Conservation (phyloP, 495 filamentous ascomycete genomes). For the Talaromyces thailandensis region DNA sequence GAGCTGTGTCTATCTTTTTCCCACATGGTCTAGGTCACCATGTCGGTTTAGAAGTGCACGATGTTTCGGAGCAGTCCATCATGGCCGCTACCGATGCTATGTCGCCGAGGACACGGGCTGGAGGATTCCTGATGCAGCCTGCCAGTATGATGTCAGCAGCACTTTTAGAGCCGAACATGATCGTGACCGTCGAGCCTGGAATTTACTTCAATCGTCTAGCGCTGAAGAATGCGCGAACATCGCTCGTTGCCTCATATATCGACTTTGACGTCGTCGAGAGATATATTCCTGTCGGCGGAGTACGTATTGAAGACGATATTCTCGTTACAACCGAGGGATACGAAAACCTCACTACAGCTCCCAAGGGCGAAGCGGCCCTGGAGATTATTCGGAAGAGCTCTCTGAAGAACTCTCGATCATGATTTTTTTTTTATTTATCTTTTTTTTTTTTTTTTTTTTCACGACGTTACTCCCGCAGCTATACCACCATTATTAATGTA, state of each 20-base stretch:
- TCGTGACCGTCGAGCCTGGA: constrained; percentile 84
- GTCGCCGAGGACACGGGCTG: constrained; percentile 5
- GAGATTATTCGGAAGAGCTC: constrained; percentile 40
- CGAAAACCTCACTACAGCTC: constrained; percentile 77
- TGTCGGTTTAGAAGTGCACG: constrained; percentile 84
- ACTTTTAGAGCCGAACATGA: constrained; percentile 56
- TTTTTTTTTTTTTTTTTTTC: too few relatives aligned
- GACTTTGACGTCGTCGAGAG: constrained; percentile 58
- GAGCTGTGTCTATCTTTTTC: constrained; percentile 73
- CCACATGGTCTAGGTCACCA: constrained; percentile 89
- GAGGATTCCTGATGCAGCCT: constrained; percentile 9
- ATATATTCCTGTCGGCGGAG: constrained; percentile 75
- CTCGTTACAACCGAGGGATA: constrained; percentile 67
- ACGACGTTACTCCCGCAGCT: too few relatives aligned
- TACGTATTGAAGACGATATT: constrained; percentile 88
- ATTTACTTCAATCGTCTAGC: constrained; percentile 88
- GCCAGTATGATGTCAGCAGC: constrained; percentile 28
- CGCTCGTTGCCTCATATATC: constrained; percentile 60
- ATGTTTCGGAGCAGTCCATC: constrained; percentile 50
- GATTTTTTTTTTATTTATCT: background rate
- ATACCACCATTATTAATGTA: background rate
- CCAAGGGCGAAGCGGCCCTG: constrained; percentile 65
- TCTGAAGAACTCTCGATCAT: background rate
- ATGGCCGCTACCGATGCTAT: constrained; percentile 24
- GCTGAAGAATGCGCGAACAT: constrained; percentile 64